These are phyloP conservation scores for Lactarius quietus DNA, from an alignment of 768 basidiomycete species.

Conservation along the genomic window DNA sequence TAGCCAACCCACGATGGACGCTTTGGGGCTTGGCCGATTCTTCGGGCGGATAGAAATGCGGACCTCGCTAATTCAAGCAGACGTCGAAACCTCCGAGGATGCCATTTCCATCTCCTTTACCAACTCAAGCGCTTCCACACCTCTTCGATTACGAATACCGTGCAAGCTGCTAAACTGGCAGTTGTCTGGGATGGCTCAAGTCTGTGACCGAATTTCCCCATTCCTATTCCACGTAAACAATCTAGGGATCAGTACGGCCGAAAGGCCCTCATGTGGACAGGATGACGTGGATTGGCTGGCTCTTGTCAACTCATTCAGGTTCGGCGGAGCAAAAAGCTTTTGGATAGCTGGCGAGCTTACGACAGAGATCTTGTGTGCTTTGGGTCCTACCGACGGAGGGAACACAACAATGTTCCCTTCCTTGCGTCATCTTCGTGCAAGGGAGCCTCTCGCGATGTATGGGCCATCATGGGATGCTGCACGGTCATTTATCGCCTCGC, in stretches of 20 bases:
- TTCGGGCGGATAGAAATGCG: too few relatives aligned
- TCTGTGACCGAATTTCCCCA: not conserved
- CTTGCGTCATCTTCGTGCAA: too few relatives aligned
- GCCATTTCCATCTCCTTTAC: not conserved
- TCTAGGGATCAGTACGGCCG: not conserved
- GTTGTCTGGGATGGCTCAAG: not conserved
- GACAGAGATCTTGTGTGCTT: not conserved
- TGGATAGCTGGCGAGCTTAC: not conserved
- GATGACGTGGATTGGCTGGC: not conserved
- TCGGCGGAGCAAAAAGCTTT: not conserved
- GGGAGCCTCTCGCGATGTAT: too few relatives aligned
- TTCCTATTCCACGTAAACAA: not conserved
- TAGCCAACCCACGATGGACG: too few relatives aligned
- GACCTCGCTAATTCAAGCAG: too few relatives aligned
- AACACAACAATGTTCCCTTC: too few relatives aligned
- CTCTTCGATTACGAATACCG: not conserved
- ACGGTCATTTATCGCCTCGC: too few relatives aligned
- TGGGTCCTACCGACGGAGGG: not conserved
- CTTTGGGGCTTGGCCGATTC: too few relatives aligned
- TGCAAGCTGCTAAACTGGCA: not conserved
- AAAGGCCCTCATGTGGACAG: not conserved
- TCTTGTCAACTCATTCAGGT: not conserved
- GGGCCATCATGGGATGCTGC: too few relatives aligned
- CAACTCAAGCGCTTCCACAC: not conserved
- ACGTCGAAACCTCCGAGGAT: too few relatives aligned